Evolutionary conservation across 768 basidiomycete species (phyloP), one percentile per base, ranked within the genome.

Genomic region (Tylopilus rubrobrunneus): DNA sequence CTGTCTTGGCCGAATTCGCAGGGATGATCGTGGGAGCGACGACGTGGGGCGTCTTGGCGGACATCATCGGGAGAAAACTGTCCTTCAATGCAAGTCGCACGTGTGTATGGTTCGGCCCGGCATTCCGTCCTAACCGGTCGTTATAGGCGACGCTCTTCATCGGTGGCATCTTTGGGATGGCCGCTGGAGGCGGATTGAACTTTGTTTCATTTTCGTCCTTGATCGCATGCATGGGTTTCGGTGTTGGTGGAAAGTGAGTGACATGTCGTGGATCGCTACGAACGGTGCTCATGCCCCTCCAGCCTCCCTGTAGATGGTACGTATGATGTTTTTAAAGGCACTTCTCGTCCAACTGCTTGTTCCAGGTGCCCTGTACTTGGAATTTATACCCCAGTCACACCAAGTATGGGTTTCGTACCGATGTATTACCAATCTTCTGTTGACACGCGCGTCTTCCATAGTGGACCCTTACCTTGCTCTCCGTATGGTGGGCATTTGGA

Each of bases 401-500:
- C 77, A 75, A 63, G 62, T 61, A 44, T 48, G 53, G 44, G 5
- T 34, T 45, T 10, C n/a, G 34, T 55, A 41, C 46, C 15, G 27
- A 51, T 52, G 14, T 19, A 17, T n/a, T n/a, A 41, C 28, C 36
- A 31, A 17, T 29, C 49, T 48, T 28, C 42, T 34, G 33, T 33
- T 50, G 43, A 53, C 48, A 41, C 5, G 6, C 27, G 3, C 29
- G 3, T 33, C 23, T 46, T 41, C 10, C n/a, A 21, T 17, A 82
- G 69, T 80, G 76, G 74, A 76, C 80, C n/a, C 71, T 83, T 41
- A 78, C 80, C 3, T 68, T 82, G 9, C 74, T 84, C 2, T 80
- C 80, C 17, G 73, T 74, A 23, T 81, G 78, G 77, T 82, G 80
- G 78, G 71, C 80, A 53, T 45, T 76, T 52, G 75, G 81, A 33